Evolutionary conservation across 768 basidiomycete species (phyloP).

Genomic region (Mrakia gelida): DNA sequence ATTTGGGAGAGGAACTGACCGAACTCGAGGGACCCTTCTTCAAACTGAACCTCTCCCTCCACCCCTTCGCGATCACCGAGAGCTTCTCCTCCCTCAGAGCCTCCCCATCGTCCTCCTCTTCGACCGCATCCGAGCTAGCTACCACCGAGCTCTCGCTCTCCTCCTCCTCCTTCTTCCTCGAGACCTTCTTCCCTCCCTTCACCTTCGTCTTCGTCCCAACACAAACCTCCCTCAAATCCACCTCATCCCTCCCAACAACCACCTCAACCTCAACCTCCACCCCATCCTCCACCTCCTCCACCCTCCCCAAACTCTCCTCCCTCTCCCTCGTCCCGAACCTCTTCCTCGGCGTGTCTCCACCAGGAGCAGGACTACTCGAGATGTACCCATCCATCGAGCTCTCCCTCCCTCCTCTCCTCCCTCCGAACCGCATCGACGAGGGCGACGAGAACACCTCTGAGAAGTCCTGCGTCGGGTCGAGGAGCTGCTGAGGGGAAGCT

Average conservation of each 20-base stretch:
- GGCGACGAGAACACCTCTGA: constrained; percentile 15
- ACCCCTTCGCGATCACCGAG: constrained; percentile 16
- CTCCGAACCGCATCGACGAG: background rate
- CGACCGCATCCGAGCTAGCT: background rate
- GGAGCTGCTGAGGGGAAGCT: background rate
- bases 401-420: background rate
- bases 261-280: background rate
- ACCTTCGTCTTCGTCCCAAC: background rate
- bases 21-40: constrained; percentile 2
- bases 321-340: background rate
- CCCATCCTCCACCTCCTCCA: background rate
- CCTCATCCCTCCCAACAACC: background rate
- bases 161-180: background rate
- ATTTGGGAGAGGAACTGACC: background rate
- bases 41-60: constrained; percentile 30
- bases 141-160: background rate
- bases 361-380: constrained; percentile 26
- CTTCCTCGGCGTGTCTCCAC: background rate
- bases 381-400: constrained; percentile 25
- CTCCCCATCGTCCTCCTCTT: background rate
- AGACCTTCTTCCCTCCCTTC: background rate
- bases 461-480: background rate
- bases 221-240: constrained; percentile 15
- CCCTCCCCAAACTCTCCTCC: background rate
- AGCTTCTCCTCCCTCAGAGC: background rate